These are phyloP conservation scores for Iberis pinnata DNA, from an alignment of 345 rosid species.

Conservation along the genomic window DNA sequence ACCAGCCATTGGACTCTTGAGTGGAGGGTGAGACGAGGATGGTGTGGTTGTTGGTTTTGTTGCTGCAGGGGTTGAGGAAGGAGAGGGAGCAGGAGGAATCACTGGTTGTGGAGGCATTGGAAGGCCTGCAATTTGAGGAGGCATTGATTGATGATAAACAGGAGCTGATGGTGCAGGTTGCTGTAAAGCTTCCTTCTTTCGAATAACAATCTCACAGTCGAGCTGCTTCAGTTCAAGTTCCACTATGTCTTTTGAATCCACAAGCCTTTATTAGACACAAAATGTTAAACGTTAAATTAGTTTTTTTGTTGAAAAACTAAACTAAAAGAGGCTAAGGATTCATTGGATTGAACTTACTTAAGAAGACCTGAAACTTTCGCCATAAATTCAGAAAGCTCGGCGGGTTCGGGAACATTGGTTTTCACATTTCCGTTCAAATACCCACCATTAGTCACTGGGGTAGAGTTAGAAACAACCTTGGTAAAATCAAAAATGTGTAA, in stretches of 20 bases:
- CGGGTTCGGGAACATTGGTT: conserved; percentile 43
- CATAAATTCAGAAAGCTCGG: conserved; percentile 67
- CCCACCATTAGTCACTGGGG: conserved; percentile 29
- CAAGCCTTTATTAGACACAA: conserved; percentile 48
- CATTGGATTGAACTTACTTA: conserved; percentile 45
- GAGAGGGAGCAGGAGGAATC: conserved; percentile 33
- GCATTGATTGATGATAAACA: conserved; percentile 32
- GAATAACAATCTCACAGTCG: conserved; percentile 70
- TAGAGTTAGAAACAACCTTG: conserved; percentile 53
- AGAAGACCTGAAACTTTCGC: conserved; percentile 74
- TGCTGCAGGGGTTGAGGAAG: conserved; percentile 32
- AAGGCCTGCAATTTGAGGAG: conserved; percentile 39
- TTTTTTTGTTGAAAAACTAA: background rate
- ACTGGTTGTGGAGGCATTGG: conserved; percentile 38
- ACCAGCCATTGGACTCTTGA: conserved; percentile 96
- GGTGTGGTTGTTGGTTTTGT: conserved; percentile 41
- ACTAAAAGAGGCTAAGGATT: background rate
- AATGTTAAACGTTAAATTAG: background rate
- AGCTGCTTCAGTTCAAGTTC: conserved; percentile 84
- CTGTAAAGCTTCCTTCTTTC: conserved; percentile 82
- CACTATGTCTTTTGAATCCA: conserved; percentile 77
- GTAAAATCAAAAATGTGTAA: conserved; percentile 7
- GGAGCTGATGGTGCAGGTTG: conserved; percentile 38
- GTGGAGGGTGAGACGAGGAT: conserved; percentile 49
- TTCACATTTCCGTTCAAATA: conserved; percentile 37